These are phyloP conservation scores for Trichoderma guizhouense DNA, from an alignment of 2,329 filamentous ascomycete genomes.

Conservation along the genomic window DNA sequence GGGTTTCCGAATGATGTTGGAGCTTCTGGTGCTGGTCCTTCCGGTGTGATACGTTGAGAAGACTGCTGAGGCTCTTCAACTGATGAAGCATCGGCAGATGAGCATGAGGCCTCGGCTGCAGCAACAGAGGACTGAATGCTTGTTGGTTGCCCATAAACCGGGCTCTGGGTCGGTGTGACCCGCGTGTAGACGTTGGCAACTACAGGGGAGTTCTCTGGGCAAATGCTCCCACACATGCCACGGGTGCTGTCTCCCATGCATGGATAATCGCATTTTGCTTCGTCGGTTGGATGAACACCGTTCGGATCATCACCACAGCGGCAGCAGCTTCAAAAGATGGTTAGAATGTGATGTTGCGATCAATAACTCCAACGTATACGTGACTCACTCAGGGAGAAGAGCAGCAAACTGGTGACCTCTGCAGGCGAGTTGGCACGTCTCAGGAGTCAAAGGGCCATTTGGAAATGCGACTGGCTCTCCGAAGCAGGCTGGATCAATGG, in stretches of 20 bases:
- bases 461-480: slow-evolving; percentile 25
- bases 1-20: slow-evolving; percentile 10
- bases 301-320: slow-evolving; percentile 35
- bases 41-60: slow-evolving; percentile 17
- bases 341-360: not conserved
- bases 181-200: slow-evolving; percentile 35
- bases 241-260: slow-evolving; percentile 30
- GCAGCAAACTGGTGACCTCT: slow-evolving; percentile 29
- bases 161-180: slow-evolving; percentile 16
- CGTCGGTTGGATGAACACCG: slow-evolving; percentile 28
- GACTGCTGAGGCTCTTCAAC: not conserved
- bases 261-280: slow-evolving; percentile 31
- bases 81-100: not conserved
- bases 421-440: slow-evolving; percentile 30
- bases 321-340: slow-evolving; percentile 28
- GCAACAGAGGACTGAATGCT: slow-evolving; percentile 15
- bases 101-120: slow-evolving; percentile 7
- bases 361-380: not conserved
- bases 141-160: slow-evolving; percentile 15
- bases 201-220: slow-evolving; percentile 25
- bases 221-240: slow-evolving; percentile 35
- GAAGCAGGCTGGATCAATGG: slow-evolving; percentile 29
- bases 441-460: slow-evolving; percentile 25
- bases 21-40: slow-evolving; percentile 19
- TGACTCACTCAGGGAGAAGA: slow-evolving; percentile 32